Evolutionary conservation across 2,329 filamentous ascomycete genomes (phyloP), one percentile per base, ranked within the genome.

Genomic region (Rhynchosporium graminicola): DNA sequence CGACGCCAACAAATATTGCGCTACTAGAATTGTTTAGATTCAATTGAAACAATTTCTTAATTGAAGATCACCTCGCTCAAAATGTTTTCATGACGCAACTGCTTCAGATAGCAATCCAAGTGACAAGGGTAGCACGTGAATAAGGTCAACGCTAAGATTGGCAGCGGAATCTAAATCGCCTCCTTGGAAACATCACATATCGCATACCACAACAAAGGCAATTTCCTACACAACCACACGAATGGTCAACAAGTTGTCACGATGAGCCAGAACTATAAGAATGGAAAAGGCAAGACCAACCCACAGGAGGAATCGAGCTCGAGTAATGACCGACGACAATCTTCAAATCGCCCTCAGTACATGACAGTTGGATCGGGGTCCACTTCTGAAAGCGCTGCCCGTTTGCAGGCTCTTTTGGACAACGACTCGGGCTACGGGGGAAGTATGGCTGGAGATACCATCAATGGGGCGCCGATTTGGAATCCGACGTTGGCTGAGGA

Each of bases 371-470:
- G 94, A 62, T 87, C 83, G 68, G 93, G 93, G 59, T 87, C 88
- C 60, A 87, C 89, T 28, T 93, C 93, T 26, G 87, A 92, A 73
- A 91, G 91, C 74, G 93, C 92, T 43, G 85, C 89, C 36, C 87
- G 87, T 60, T 81, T 98, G 45, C 91, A 95, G 76, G 86, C 88
- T 20, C 84, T 96, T 70, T 80, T 98, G 60, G 91, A 96, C 65
- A 80, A 86, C 62, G 95, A 99, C 75, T 98, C 94, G 20, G 95
- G 94, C 6, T 98, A 98, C 73, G 93, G 92, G 60, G 90, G 89
- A 50, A 97, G 91, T 74, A 82, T 89, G 56, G 80, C 84, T 36
- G 87, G 86, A 64, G 89, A 89, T 58, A 83, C 83, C 64, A 75
- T 78, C 59, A 75, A 76, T 57, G 73, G 75, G 61, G 71, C 76